These are phyloP conservation scores for Breviolum minutum DNA, from an alignment of 73 alveolate genomes.

Conservation along the genomic window DNA sequence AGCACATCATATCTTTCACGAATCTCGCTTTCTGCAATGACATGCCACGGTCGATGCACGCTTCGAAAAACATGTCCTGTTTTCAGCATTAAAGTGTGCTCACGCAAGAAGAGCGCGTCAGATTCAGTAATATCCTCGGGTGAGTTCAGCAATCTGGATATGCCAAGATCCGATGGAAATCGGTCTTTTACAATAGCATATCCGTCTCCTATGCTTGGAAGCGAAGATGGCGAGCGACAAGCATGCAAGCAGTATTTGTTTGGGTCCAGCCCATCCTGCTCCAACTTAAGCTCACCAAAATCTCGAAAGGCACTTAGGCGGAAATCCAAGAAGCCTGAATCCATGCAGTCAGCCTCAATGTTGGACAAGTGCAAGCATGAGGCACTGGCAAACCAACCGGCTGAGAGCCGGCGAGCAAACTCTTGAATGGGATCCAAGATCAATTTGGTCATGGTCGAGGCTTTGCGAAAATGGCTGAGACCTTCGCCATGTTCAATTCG, in stretches of 20 bases:
- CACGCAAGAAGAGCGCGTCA: constrained; percentile 39
- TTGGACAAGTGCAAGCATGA: background rate
- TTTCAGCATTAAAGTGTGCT: constrained; percentile 36
- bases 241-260: constrained; percentile 27
- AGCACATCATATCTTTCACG: background rate
- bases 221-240: background rate
- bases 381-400: constrained; percentile 50
- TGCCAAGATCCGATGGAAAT: background rate
- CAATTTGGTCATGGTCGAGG: constrained; percentile 14
- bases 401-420: constrained; percentile 33
- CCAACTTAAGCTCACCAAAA: background rate
- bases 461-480: background rate
- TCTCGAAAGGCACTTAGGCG: constrained; percentile 29
- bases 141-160: background rate
- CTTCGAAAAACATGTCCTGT: constrained; percentile 31
- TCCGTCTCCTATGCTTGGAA: constrained; percentile 1
- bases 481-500: background rate
- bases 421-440: constrained; percentile 42
- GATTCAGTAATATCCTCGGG: constrained; percentile 6
- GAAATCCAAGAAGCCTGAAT: constrained; percentile 35
- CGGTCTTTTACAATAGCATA: background rate
- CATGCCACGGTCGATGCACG: constrained; percentile 32
- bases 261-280: constrained; percentile 31
- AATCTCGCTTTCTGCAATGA: background rate
- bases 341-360: constrained; percentile 20